phyloP scores from a whole-genome alignment of 441 rosid species.

The Dalechampia spathulata region DNA sequence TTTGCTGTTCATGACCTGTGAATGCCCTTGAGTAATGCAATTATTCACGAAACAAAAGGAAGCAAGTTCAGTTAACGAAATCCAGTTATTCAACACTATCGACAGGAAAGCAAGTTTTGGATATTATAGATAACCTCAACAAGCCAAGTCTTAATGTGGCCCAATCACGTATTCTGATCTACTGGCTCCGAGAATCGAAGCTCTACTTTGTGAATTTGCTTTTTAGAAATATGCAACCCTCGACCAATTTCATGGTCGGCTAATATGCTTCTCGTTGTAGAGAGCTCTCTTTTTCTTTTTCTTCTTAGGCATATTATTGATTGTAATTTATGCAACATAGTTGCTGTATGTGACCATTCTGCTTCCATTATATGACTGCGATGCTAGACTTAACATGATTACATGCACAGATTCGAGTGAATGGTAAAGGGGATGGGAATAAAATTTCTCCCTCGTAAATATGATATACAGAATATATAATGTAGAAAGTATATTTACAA shows the following conservation, averaged over 20 bases:
- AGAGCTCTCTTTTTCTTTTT: background rate
- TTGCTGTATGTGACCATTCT: too few species aligned
- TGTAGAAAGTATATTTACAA: too few species aligned
- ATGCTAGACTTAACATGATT: too few species aligned
- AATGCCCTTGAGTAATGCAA: background rate
- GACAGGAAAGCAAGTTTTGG: background rate
- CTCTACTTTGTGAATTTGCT: background rate
- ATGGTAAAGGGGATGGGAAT: too few species aligned
- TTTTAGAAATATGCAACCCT: conserved; percentile 2
- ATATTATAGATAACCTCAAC: background rate
- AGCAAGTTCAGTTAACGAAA: conserved; percentile 1
- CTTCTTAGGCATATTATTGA: conserved; percentile 11
- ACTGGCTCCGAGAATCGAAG: conserved; percentile 2
- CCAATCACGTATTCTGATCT: too few species aligned
- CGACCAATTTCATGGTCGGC: conserved; percentile 24
- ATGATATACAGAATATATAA: too few species aligned
- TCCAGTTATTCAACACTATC: background rate
- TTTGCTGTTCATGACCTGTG: conserved; percentile 1
- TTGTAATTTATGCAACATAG: conserved; percentile 11
- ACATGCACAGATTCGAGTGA: too few species aligned
- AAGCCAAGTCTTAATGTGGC: background rate
- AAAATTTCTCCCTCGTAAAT: too few species aligned
- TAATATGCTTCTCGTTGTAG: conserved; percentile 12
- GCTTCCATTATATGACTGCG: too few species aligned
- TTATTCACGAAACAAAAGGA: conserved; percentile 2